A percentile compares a stretch with the other conserved stretches of the same genome.
phyloP scores from a whole-genome alignment of 2,329 filamentous ascomycete species.

The Stagonosporopsis cucurbitacearum region DNA sequence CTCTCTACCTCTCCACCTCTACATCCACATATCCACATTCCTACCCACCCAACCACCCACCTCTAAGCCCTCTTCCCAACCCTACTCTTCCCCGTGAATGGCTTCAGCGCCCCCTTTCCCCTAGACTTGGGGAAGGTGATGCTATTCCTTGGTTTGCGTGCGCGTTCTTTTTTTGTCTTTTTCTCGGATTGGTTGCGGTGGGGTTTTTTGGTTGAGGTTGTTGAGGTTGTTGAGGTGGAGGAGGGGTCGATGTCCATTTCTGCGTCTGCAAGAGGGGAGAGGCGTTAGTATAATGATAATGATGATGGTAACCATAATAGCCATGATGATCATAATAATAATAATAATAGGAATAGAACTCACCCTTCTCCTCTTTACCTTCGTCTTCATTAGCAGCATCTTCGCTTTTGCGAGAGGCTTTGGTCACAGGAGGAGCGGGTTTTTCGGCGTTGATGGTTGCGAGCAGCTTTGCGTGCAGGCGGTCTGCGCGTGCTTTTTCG shows the following conservation, averaged over 20 bases:
- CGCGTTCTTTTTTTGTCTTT: constrained; percentile 45
- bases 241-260: constrained; percentile 50
- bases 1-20: too few species aligned
- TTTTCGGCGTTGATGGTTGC: constrained; percentile 80
- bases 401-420: too few species aligned
- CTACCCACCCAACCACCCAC: too few species aligned
- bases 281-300: too few species aligned
- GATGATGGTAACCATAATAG: too few species aligned
- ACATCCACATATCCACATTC: too few species aligned
- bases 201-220: constrained; percentile 41
- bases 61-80: constrained; percentile 27
- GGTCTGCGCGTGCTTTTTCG: constrained; percentile 78
- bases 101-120: constrained; percentile 46
- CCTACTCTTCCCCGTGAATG: constrained; percentile 36
- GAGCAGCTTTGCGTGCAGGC: constrained; percentile 84
- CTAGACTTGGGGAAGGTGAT: constrained; percentile 46
- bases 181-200: constrained; percentile 33
- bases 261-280: too few species aligned
- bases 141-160: constrained; percentile 49
- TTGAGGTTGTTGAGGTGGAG: constrained; percentile 13
- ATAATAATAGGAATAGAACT: too few species aligned
- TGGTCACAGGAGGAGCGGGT: constrained; percentile 51
- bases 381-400: too few species aligned
- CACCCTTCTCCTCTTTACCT: constrained; percentile 39
- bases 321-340: too few species aligned